A percentile compares a stretch with the other conserved stretches of the same genome.
Conservation (phyloP, 305 asterid species). For the Plantago lanceolata region DNA sequence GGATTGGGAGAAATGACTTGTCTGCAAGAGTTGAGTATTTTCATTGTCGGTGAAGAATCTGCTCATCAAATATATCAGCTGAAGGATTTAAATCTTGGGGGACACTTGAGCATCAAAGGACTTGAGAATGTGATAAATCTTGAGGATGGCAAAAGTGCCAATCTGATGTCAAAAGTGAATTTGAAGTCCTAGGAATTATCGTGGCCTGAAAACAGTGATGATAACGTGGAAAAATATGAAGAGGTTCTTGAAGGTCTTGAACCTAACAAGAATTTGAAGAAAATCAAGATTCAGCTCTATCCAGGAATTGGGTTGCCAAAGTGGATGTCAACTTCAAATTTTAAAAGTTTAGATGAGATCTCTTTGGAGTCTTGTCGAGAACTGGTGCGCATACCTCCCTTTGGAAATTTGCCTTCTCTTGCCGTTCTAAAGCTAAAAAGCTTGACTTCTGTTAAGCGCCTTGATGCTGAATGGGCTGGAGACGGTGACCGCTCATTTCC, state of each 20-base stretch:
- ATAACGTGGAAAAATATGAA: constrained; percentile 12
- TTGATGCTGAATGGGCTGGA: constrained; percentile 15
- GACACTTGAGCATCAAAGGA: constrained; percentile 13
- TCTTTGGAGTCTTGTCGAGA: background rate
- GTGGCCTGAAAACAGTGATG: constrained; percentile 8
- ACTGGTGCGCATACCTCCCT: constrained; percentile 24
- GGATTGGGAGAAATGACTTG: constrained; percentile 20
- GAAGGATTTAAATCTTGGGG: constrained; percentile 25
- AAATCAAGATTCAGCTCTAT: constrained; percentile 11
- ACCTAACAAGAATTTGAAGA: constrained; percentile 19
- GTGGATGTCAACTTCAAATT: constrained; percentile 24
- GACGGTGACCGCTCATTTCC: constrained; percentile 10
- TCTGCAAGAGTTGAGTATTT: constrained; percentile 23
- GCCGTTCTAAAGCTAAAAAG: background rate
- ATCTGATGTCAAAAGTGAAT: constrained; percentile 15
- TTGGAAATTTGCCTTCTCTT: constrained; percentile 18
- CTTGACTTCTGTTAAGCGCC: constrained; percentile 10
- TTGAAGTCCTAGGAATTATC: constrained; percentile 15
- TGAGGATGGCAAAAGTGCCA: constrained; percentile 24
- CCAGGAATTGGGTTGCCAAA: constrained; percentile 26
- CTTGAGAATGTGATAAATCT: constrained; percentile 16
- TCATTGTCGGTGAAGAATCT: constrained; percentile 27
- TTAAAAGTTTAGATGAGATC: background rate
- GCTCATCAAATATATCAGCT: constrained; percentile 19
- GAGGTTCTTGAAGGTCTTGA: constrained; percentile 28